Conservation (phyloP, 495 filamentous ascomycete genomes). For the Lasiosphaeriaceae sp. region DNA sequence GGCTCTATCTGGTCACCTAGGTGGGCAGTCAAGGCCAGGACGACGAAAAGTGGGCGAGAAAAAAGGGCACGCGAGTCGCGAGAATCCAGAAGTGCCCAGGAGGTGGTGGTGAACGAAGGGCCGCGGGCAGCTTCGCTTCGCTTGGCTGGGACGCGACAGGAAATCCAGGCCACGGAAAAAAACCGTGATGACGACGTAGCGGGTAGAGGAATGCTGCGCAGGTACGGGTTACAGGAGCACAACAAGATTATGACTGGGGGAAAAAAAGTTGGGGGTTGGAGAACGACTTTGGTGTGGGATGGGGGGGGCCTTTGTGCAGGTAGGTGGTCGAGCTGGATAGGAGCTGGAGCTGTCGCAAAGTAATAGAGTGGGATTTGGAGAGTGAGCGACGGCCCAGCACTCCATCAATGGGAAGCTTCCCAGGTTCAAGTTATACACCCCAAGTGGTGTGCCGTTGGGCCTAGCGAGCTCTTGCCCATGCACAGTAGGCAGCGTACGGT, state of each 20-base stretch:
- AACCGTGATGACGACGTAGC: conserved; percentile 35
- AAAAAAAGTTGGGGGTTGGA: conserved; percentile 33
- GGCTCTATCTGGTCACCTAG: too few species aligned
- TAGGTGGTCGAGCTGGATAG: not conserved
- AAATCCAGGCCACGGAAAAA: conserved; percentile 2
- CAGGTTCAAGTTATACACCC: not conserved
- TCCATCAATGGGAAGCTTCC: conserved; percentile 24
- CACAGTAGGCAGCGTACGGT: not conserved
- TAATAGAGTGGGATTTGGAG: conserved; percentile 14
- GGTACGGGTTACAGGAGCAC: conserved; percentile 17
- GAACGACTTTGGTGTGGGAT: conserved; percentile 26
- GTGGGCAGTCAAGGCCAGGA: conserved; percentile 8
- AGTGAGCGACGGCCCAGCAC: conserved; percentile 2
- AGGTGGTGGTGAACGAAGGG: not conserved
- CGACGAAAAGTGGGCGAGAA: conserved; percentile 1
- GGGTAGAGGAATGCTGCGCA: conserved; percentile 25
- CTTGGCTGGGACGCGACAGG: conserved; percentile 18
- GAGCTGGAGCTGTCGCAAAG: conserved; percentile 11
- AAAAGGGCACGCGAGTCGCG: conserved; percentile 1
- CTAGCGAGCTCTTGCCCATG: not conserved
- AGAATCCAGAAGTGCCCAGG: too few species aligned
- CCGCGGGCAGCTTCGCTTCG: not conserved
- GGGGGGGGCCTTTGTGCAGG: conserved; percentile 15
- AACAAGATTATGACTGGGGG: conserved; percentile 21
- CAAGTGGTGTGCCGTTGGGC: conserved; percentile 8